These are phyloP conservation scores for Agastache rugosa DNA, from an alignment of 257 asterid species.

Conservation along the genomic window DNA sequence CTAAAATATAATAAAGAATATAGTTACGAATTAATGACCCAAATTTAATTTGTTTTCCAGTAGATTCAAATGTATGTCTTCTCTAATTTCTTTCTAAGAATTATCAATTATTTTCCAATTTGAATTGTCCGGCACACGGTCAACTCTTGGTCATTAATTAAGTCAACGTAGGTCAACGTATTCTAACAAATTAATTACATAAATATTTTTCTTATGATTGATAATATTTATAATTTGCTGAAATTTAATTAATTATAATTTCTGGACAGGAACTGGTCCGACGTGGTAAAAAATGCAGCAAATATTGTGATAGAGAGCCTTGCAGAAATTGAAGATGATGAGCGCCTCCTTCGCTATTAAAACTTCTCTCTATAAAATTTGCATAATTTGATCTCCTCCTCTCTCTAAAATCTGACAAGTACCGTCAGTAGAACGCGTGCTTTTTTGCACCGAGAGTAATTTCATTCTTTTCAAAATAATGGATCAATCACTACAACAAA, in stretches of 20 bases:
- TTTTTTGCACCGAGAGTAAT: no score
- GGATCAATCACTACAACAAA: no score
- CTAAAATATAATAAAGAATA: no score
- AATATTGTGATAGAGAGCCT: constrained; percentile 56
- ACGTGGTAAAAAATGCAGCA: constrained; percentile 49
- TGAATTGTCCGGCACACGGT: no score
- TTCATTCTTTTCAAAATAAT: no score
- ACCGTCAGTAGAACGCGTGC: no score
- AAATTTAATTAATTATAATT: not conserved
- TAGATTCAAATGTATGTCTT: no score
- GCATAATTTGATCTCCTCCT: not conserved
- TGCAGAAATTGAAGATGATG: constrained; percentile 47
- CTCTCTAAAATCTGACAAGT: no score
- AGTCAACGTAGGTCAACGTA: not conserved
- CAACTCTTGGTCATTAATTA: not conserved
- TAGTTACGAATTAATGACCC: no score
- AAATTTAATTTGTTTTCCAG: no score
- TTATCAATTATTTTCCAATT: no score
- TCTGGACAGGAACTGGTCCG: constrained; percentile 59
- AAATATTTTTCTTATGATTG: not conserved
- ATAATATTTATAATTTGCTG: not conserved
- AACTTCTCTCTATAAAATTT: not conserved
- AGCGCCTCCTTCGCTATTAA: constrained; percentile 4
- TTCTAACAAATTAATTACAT: not conserved
- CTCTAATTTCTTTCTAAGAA: no score